Conservation (phyloP, 139 green algal genomes). For the Mesotaenium endlicherianum region DNA sequence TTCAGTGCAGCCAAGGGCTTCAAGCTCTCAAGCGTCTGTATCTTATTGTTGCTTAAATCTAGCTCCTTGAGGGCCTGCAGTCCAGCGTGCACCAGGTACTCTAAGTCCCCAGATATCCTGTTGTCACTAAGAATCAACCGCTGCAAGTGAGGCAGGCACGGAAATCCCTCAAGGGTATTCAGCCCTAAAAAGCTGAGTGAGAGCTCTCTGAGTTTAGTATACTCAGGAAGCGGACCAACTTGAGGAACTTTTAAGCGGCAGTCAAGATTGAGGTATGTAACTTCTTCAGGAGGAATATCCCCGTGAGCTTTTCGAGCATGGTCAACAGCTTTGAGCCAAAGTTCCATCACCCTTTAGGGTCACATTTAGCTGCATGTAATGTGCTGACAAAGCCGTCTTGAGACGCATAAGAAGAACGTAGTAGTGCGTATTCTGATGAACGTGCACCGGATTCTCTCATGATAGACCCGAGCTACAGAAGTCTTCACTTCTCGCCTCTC, state of each 20-base stretch:
- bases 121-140: conserved; percentile 51
- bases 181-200: conserved; percentile 30
- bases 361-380: no score
- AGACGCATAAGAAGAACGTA: no score
- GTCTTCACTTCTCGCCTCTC: no score
- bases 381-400: no score
- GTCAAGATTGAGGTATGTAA: conserved; percentile 33
- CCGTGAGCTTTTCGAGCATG: no score
- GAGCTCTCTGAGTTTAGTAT: conserved; percentile 23
- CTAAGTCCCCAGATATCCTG: conserved; percentile 48
- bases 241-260: background rate
- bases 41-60: conserved; percentile 52
- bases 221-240: background rate
- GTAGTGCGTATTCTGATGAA: no score
- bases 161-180: conserved; percentile 38
- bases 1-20: conserved; percentile 32
- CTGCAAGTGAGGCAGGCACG: conserved; percentile 26
- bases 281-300: no score
- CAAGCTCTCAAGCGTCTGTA: conserved; percentile 38
- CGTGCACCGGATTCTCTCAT: no score
- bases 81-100: conserved; percentile 23
- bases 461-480: no score
- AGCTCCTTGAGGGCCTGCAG: conserved; percentile 15
- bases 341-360: no score
- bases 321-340: no score